Percentiles rank a stretch among this genome's conserved stretches.
Conservation (phyloP, 345 rosid genomes). For the Isatis tinctoria region DNA sequence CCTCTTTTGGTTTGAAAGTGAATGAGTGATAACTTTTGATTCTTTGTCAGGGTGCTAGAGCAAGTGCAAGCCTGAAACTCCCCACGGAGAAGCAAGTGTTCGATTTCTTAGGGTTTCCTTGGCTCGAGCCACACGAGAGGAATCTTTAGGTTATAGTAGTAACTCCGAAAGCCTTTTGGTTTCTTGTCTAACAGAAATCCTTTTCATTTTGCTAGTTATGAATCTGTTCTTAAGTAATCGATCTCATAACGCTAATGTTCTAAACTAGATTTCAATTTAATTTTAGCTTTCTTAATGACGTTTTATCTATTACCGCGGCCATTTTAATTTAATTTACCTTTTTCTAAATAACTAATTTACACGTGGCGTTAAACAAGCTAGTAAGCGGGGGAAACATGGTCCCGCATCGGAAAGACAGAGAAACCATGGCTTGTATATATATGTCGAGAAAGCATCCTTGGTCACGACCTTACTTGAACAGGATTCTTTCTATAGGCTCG, state of each 20-base stretch:
- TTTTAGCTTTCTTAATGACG: neutral
- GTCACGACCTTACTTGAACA: slow-evolving; percentile 35
- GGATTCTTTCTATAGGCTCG: slow-evolving; percentile 21
- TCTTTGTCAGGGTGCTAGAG: slow-evolving; percentile 59
- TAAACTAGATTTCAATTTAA: neutral
- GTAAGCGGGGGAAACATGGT: neutral
- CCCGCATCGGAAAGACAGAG: slow-evolving; percentile 5
- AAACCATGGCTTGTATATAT: neutral
- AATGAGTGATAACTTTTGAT: neutral
- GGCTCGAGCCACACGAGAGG: slow-evolving; percentile 80
- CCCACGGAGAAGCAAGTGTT: slow-evolving; percentile 71
- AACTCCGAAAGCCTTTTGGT: neutral
- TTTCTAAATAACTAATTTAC: neutral
- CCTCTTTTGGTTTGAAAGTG: neutral
- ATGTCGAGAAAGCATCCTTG: fast-evolving
- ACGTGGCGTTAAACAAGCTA: neutral
- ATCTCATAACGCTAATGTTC: neutral
- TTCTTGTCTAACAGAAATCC: neutral
- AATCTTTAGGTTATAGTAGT: slow-evolving; percentile 42
- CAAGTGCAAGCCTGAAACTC: slow-evolving; percentile 54
- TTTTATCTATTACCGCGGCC: neutral
- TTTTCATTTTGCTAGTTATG: neutral
- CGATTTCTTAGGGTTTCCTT: slow-evolving; percentile 78
- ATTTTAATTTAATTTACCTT: neutral
- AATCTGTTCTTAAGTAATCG: neutral